Base-by-base conservation (phyloP, 73 alveolate species). In the Paramecium primaurelia region DNA sequence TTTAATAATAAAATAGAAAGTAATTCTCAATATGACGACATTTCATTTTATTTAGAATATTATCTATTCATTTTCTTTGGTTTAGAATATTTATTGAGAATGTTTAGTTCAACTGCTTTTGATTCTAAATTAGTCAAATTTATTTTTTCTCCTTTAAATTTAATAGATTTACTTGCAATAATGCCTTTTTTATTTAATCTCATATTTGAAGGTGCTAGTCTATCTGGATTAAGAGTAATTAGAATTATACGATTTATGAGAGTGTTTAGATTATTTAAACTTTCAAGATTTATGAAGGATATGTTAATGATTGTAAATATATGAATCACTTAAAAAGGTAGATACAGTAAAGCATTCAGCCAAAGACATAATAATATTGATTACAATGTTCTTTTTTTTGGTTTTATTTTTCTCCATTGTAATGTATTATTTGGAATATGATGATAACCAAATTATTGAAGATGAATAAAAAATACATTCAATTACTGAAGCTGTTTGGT, bases 401-500 rank as follows among this genome's bases (percentile, higher is more conserved):
- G 92, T 83, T 9, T 22, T 89, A 18, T 89, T 89, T 49, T 77
- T 83, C 16, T 22, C 94, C 1, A 49, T 85, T 44, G n/a, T 89
- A 4, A 89, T 89, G 28, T 89, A 71, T 71, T 89, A 89, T 71
- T 40, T 71, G 45, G 94, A 89, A 73, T 89, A 37, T 8, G 49
- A 64, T 42, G 45, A 64, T 14, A 9, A 45, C 0, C 30, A 40
- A 8, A n/a, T 64, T 3, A 5, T 11, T 1, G 51, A 68, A 25
- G 54, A 22, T 6, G 20, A 34, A 58, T 20, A 38, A 3, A n/a
- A 60, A n/a, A 87, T 89, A 4, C 18, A 38, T 58, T 89, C 94
- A 1, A 89, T 89, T 8, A 30, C 92, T 14, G 73, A 89, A 71
- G 90, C 92, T 8, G 10, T 89, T 40, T 89, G 94, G 94, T 89